Evolutionary conservation across 2,329 filamentous ascomycete genomes (phyloP), one percentile per base, ranked within the genome.

Genomic region (Xylaria digitata): DNA sequence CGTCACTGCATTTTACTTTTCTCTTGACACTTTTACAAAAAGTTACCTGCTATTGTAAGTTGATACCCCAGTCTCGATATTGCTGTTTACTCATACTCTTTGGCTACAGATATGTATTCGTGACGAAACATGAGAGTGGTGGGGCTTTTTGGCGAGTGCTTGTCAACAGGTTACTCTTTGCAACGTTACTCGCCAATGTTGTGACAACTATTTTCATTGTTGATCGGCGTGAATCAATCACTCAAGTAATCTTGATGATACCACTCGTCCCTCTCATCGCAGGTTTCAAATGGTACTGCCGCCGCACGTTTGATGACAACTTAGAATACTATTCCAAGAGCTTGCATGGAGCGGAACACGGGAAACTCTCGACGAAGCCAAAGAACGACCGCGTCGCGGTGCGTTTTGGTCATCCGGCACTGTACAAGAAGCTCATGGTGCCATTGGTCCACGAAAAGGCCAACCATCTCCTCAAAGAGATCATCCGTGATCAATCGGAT

Each of bases 361-460:
- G 85, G 71, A 76, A 75, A 1, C 75, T 81, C 34, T 85, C 85
- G 75, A 82, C 84, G 56, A 79, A 80, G 60, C 82, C 81, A 9
- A 76, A 82, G 77, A 86, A 85, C 78, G 94, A 91, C 78, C 90
- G 86, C 73, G 85, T 93, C 63, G 90, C 86, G 64, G 89, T 88
- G 23, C 87, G 91, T 30, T 98, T 97, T 75, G 94, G 93, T 2
- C 93, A 98, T 76, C 95, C 95, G 1, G 94, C 92, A 2, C 84
- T 98, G 17, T 97, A 95, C 82, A 92, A 91, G 78, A 90, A 92
- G 6, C 84, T 98, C n/a, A 94, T 95, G 73, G 96, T 93, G 0
- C 95, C 95, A 3, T 97, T 97, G 93, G 95, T 98, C 2, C 91
- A 96, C 73, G 90, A 92, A 63, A 96, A 91, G 79, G 92, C 93